These are phyloP conservation scores for Talaromyces liani DNA, from an alignment of 495 filamentous ascomycete genomes.

Conservation along the genomic window DNA sequence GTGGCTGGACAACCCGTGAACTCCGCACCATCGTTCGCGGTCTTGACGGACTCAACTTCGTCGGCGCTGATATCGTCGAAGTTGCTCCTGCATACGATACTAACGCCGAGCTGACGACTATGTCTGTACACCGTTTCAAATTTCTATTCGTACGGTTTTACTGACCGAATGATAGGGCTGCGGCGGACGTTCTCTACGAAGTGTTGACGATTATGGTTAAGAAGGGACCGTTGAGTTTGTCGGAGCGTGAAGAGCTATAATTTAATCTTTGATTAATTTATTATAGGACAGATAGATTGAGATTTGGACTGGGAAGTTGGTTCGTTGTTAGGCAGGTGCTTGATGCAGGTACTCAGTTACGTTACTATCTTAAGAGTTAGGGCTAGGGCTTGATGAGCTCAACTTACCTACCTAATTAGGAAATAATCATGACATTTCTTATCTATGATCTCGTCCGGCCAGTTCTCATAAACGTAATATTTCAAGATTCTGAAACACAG, in stretches of 20 bases:
- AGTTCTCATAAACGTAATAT: background rate
- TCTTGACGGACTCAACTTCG: slow-evolving; percentile 64
- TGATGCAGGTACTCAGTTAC: background rate
- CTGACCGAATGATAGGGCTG: slow-evolving; percentile 34
- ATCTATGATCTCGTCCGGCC: background rate
- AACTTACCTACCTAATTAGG: background rate
- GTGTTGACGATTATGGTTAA: slow-evolving; percentile 61
- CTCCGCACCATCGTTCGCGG: slow-evolving; percentile 67
- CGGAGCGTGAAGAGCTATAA: background rate
- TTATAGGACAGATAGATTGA: background rate
- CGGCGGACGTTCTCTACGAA: slow-evolving; percentile 59
- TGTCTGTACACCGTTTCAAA: slow-evolving; percentile 23
- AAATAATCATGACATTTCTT: background rate
- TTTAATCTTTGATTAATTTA: background rate
- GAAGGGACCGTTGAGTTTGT: slow-evolving; percentile 40
- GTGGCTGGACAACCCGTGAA: slow-evolving; percentile 81
- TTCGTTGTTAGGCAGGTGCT: background rate
- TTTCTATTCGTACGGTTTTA: background rate
- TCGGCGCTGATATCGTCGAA: slow-evolving; percentile 75
- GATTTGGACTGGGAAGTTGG: background rate
- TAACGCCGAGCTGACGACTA: slow-evolving; percentile 57
- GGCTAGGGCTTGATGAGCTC: background rate
- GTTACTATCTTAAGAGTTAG: background rate
- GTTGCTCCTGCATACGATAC: slow-evolving; percentile 67
- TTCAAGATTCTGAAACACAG: background rate